Percentiles rank a stretch among this genome's conserved stretches.
Evolutionary conservation across 2,329 filamentous ascomycete genomes (phyloP).

Genomic region (Fusarium sp.): DNA sequence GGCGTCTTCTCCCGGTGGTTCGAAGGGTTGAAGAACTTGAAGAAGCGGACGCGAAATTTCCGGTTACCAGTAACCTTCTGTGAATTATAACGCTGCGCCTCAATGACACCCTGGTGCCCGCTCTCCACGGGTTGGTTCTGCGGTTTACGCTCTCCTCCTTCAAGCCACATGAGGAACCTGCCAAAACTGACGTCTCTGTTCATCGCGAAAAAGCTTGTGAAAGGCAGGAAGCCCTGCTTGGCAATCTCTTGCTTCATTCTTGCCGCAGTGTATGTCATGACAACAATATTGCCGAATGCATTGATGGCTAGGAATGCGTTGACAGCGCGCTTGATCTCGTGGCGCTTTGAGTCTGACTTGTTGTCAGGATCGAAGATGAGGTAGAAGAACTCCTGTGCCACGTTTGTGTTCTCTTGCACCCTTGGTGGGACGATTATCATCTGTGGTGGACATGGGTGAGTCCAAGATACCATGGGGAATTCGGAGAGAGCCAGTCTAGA

Average conservation of each 20-base stretch:
- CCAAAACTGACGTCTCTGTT: background rate
- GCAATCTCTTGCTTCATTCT: background rate
- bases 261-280: background rate
- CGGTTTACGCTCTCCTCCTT: background rate
- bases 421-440: background rate
- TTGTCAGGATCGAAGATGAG: background rate
- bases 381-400: background rate
- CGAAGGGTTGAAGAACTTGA: background rate
- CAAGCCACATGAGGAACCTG: background rate
- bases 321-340: background rate
- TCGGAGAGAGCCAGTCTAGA: background rate
- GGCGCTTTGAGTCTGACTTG: background rate
- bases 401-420: background rate
- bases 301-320: background rate
- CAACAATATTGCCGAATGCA: background rate
- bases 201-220: background rate
- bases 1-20: background rate
- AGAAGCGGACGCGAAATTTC: background rate
- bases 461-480: rapidly evolving
- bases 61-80: background rate
- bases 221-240: background rate
- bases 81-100: background rate
- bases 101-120: background rate
- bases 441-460: background rate
- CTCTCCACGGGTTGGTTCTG: background rate